Evolutionary conservation across 306 rosid genomes (phyloP).

Genomic region (Spatholobus suberectus): DNA sequence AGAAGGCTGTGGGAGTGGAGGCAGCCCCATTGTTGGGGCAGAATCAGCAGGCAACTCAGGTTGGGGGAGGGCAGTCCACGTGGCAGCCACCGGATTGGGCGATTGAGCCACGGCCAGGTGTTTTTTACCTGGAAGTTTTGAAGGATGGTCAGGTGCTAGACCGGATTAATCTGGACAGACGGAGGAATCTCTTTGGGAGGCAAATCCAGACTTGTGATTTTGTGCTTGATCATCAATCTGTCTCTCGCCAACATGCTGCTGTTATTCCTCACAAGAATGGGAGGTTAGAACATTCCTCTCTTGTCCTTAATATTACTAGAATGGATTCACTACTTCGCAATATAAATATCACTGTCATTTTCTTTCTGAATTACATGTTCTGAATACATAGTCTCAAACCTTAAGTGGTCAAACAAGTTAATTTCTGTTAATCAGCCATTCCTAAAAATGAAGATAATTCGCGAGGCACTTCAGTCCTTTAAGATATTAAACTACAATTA

Average conservation of each 20-base stretch:
- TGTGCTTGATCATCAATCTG: conserved; percentile 97
- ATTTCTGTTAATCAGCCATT: neutral
- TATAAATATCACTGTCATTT: neutral
- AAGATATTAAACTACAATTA: neutral
- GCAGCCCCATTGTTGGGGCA: conserved; percentile 74
- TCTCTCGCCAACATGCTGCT: conserved; percentile 98
- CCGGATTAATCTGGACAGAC: conserved; percentile 69
- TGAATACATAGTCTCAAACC: conserved; percentile 2
- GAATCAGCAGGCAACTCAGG: conserved; percentile 70
- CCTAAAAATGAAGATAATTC: conserved; percentile 6
- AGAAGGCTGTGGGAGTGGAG: conserved; percentile 56
- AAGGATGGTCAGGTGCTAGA: conserved; percentile 89
- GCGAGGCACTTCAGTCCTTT: conserved; percentile 3
- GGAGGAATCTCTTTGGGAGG: conserved; percentile 86
- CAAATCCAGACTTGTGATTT: conserved; percentile 81
- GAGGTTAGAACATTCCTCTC: conserved; percentile 60
- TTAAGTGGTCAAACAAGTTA: neutral
- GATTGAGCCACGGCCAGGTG: conserved; percentile 89
- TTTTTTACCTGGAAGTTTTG: conserved; percentile 80
- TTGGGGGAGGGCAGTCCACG: conserved; percentile 87
- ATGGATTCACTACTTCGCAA: conserved; percentile 6
- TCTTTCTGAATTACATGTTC: neutral
- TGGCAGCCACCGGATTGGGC: conserved; percentile 99
- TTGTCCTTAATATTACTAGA: conserved; percentile 24
- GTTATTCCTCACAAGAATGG: conserved; percentile 97